Evolutionary conservation across 345 rosid species (phyloP).

Genomic region (Gossypium longicalyx): DNA sequence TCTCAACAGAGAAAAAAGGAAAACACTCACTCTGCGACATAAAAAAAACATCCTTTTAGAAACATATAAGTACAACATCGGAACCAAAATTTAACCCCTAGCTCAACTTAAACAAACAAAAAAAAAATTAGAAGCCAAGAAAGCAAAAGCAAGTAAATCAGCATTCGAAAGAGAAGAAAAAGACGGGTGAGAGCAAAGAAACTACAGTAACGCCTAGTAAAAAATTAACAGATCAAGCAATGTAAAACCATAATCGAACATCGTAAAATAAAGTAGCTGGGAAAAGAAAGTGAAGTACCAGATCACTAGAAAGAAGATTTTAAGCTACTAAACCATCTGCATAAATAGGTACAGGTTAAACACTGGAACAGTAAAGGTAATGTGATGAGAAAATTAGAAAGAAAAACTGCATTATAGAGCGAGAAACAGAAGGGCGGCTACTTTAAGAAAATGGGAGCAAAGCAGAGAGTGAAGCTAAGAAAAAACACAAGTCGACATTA

Average conservation of each 20-base stretch:
- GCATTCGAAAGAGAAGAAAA: background rate
- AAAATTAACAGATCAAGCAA: background rate
- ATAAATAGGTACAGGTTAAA: background rate
- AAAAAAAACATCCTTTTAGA: background rate
- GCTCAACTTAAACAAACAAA: background rate
- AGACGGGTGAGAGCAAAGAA: background rate
- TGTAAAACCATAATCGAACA: background rate
- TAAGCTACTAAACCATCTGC: slow-evolving; percentile 8
- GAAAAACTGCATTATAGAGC: background rate
- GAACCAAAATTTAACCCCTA: background rate
- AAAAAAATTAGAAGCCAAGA: background rate
- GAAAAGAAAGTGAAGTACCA: background rate
- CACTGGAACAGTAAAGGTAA: background rate
- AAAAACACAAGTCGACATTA: background rate
- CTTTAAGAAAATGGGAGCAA: slow-evolving; percentile 40
- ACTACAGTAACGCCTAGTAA: background rate
- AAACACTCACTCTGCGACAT: slow-evolving; percentile 15
- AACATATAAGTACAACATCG: background rate
- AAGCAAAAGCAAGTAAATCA: background rate
- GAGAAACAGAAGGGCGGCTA: slow-evolving; percentile 12
- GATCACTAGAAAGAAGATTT: background rate
- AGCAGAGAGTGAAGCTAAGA: background rate
- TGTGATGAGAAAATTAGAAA: no score
- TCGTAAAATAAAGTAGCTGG: background rate
- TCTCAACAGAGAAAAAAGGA: background rate